phyloP scores from a whole-genome alignment of 1,284 basidiomycete genomes.

The Mycosarcoma maydis region DNA sequence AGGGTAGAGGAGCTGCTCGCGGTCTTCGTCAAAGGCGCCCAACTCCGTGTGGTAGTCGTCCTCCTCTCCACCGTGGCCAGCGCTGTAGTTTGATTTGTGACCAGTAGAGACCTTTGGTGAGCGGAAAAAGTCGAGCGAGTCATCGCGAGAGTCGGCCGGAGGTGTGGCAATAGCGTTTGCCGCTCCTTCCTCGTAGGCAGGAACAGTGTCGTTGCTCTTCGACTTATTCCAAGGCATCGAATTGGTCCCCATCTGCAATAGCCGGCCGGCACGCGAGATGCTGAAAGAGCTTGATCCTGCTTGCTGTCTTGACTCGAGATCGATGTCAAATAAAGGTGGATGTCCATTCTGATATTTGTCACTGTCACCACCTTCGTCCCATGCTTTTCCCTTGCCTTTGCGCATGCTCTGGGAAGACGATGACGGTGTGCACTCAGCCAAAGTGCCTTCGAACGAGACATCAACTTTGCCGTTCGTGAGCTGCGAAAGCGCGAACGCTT shows the following conservation, averaged over 20 bases:
- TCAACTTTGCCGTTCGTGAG: conserved; percentile 43
- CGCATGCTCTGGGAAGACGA: conserved; percentile 4
- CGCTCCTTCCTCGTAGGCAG: neutral
- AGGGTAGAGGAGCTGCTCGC: conserved; percentile 25
- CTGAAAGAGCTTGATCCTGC: conserved; percentile 1
- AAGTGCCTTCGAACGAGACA: conserved; percentile 38
- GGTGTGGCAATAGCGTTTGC: neutral
- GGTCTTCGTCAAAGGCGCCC: conserved; percentile 28
- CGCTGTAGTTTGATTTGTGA: conserved; percentile 4
- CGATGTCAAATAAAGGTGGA: conserved; percentile 31
- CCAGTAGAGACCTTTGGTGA: neutral
- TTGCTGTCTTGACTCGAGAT: conserved; percentile 21
- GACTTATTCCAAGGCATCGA: conserved; percentile 27
- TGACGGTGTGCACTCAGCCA: neutral
- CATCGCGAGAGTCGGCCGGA: neutral
- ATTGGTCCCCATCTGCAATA: conserved; percentile 17
- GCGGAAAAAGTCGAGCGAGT: conserved; percentile 24
- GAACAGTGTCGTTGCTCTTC: neutral
- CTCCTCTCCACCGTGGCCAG: conserved; percentile 5
- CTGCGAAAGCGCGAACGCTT: conserved; percentile 22
- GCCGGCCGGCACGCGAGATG: conserved; percentile 9
- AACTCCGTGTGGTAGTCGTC: conserved; percentile 18
- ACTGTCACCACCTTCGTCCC: conserved; percentile 3
- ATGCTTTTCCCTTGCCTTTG: conserved; percentile 27
- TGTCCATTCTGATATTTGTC: neutral